Base-by-base conservation (phyloP, 257 asterid species). In the Fraxinus excelsior region DNA sequence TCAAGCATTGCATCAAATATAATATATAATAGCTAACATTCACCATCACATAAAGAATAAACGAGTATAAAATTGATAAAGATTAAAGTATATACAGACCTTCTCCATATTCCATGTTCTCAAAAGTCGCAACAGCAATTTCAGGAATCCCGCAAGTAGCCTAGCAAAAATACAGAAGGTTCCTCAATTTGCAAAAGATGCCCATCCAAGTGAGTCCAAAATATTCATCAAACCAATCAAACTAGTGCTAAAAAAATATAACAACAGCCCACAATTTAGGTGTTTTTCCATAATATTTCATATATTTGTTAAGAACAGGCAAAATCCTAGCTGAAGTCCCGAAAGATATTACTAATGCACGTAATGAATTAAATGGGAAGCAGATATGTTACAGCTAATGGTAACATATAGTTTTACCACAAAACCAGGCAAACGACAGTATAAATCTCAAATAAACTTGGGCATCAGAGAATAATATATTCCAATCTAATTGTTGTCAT, bases 81-180 rank as follows among this genome's bases (percentile, higher is more conserved):
- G 56, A 69, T 67, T 71, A 65, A 76, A 75, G 75, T 35, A 82
- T 80, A 71, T 16, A 82, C 91, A 67, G 37, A 94, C 99, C 96
- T 82, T 95, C 99, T 75, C 99, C 99, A 78, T 88, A 95, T 82
- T 95, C 99, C 99, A 95, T 95, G 85, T 95, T 95, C 84, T 95
- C 99, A 80, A 92, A 95, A 83, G 99, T 95, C 35, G 98, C 80
- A 80, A 86, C 86, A 65, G 99, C 90, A 80, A 95, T 83, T 87
- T 95, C 99, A 80, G 99, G 99, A 80, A 95, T 95, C 74, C 98
- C 99, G 67, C 99, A 92, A 73, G 96, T 89, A 83, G 99, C 99
- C 99, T 95, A 83, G 81, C 51, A 78, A 84, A 75, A 75, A 26
- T 73, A 76, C 28, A 83, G 32, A 66, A 56, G 14, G 62, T 70